Conservation (phyloP, 495 filamentous ascomycete genomes). For the Podospora comata region DNA sequence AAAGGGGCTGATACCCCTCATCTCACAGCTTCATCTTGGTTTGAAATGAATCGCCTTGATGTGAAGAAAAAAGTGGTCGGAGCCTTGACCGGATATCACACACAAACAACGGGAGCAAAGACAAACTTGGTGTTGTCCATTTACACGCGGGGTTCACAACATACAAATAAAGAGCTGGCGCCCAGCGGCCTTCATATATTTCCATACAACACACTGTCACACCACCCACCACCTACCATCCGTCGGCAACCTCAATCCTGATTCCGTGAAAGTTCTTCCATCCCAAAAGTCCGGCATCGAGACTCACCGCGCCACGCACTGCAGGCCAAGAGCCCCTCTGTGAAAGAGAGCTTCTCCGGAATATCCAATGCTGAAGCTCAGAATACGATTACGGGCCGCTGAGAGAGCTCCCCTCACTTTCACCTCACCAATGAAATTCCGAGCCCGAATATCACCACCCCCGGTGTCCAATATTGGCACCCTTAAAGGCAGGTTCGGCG, state of each 20-base stretch:
- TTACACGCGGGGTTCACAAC: background rate
- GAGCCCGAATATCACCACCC: slow-evolving; percentile 13
- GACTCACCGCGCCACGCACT: background rate
- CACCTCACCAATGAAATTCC: background rate
- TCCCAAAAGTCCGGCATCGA: background rate
- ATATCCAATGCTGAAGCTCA: background rate
- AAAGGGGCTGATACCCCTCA: background rate
- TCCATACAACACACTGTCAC: background rate
- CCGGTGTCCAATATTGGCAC: slow-evolving; percentile 2
- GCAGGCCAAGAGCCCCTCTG: slow-evolving; percentile 2
- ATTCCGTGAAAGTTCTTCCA: background rate
- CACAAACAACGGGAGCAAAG: background rate
- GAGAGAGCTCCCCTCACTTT: background rate
- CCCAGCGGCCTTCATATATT: no score
- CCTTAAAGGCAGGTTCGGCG: background rate
- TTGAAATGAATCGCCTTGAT: background rate
- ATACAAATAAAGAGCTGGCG: background rate
- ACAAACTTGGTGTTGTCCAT: background rate
- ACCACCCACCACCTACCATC: background rate
- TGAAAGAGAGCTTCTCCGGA: background rate
- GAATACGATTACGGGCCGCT: background rate
- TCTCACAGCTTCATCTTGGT: background rate
- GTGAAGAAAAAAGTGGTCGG: background rate
- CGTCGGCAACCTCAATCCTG: background rate
- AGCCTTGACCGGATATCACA: background rate